Evolutionary conservation across 371 early-diverging fungal species (phyloP).

Genomic region (Umbelopsis sp.): DNA sequence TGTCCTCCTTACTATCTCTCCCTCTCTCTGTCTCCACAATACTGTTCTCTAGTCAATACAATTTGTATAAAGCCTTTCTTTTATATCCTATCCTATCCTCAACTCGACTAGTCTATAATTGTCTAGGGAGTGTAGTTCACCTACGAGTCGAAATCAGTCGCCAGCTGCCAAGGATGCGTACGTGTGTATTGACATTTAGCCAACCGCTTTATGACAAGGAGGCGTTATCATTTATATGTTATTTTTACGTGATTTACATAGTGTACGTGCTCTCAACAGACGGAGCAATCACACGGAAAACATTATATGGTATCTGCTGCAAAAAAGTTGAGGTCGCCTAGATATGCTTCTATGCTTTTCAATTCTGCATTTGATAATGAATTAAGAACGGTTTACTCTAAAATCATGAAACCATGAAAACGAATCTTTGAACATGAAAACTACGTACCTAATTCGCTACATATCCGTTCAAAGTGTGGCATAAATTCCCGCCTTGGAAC

Average conservation of each 20-base stretch:
- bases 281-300: neutral
- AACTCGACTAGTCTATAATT: neutral
- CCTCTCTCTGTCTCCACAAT: neutral
- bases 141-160: too few relatives aligned
- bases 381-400: neutral
- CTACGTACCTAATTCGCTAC: slow-evolving; percentile 34
- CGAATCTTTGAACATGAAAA: neutral
- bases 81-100: neutral
- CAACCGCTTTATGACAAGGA: too few relatives aligned
- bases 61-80: slow-evolving; percentile 15
- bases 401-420: neutral
- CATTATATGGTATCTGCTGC: slow-evolving; percentile 23
- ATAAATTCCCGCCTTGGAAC: slow-evolving; percentile 79
- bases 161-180: too few relatives aligned
- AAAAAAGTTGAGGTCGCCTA: slow-evolving; percentile 54
- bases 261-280: neutral
- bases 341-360: slow-evolving; percentile 54
- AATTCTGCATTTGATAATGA: slow-evolving; percentile 32
- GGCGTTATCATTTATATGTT: neutral
- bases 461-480: slow-evolving; percentile 88
- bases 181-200: too few relatives aligned
- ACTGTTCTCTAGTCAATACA: slow-evolving; percentile 11
- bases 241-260: slow-evolving; percentile 3
- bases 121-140: too few relatives aligned
- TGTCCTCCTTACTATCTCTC: neutral